These are phyloP conservation scores for Hymenotorrendiella dingleyae DNA, from an alignment of 2,329 filamentous ascomycete genomes.

Conservation along the genomic window DNA sequence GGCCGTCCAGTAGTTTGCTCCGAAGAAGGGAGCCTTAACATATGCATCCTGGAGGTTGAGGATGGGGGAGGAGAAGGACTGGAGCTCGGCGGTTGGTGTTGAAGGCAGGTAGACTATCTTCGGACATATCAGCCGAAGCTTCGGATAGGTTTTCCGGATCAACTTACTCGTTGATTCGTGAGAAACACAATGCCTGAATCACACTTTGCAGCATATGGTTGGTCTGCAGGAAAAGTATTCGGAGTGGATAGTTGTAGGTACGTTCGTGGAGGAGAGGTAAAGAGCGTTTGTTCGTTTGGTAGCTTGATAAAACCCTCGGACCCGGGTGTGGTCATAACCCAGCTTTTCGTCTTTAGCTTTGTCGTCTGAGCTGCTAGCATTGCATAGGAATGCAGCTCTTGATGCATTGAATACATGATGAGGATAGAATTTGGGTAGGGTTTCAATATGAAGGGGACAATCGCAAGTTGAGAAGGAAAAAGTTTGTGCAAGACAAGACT, in stretches of 20 bases:
- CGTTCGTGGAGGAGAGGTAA: conserved; percentile 74
- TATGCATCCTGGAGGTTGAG: conserved; percentile 82
- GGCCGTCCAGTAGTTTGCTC: conserved; percentile 84
- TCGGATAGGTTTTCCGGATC: too few relatives aligned
- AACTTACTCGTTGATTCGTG: conserved; percentile 74
- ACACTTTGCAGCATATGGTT: conserved; percentile 64
- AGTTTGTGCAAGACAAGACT: not conserved
- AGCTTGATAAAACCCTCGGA: conserved; percentile 73
- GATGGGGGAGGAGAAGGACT: conserved; percentile 85
- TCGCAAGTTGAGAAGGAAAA: not conserved
- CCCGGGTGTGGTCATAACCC: conserved; percentile 83
- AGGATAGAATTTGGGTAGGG: not conserved
- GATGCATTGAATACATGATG: conserved; percentile 28
- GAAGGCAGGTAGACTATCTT: conserved; percentile 84
- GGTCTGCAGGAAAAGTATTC: conserved; percentile 55
- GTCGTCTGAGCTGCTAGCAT: conserved; percentile 23
- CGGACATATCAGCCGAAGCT: too few relatives aligned
- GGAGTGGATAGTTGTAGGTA: conserved; percentile 62
- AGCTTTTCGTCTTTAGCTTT: conserved; percentile 45
- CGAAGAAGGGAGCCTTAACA: conserved; percentile 85
- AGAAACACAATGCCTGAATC: conserved; percentile 72
- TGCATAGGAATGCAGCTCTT: conserved; percentile 28
- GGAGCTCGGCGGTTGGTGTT: conserved; percentile 57
- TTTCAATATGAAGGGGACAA: not conserved
- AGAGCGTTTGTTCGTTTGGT: conserved; percentile 75